A percentile compares a stretch with the other conserved stretches of the same genome.
Evolutionary conservation across 83 land plant genomes (phyloP).

Genomic region (Thuja plicata): DNA sequence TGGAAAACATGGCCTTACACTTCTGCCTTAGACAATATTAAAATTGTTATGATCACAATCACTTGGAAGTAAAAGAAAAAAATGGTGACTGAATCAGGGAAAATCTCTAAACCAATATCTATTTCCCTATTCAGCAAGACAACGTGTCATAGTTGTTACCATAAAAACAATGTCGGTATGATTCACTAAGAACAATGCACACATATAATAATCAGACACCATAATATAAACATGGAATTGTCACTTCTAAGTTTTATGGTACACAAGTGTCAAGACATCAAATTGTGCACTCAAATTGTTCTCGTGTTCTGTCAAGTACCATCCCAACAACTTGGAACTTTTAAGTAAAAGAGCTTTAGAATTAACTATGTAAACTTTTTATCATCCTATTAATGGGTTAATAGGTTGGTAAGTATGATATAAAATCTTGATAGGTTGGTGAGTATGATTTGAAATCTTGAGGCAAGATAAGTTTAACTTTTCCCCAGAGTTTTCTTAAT

Average conservation of each 20-base stretch:
- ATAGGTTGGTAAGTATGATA: no score
- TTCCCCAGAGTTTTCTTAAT: no score
- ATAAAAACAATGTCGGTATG: not conserved
- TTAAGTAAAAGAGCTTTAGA: no score
- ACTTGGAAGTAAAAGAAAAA: not conserved
- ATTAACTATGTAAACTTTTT: no score
- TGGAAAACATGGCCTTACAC: not conserved
- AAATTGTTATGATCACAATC: not conserved
- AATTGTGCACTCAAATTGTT: not conserved
- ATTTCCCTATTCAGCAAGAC: not conserved
- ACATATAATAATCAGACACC: not conserved
- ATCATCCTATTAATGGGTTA: no score
- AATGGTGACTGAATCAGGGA: not conserved
- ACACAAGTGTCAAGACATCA: not conserved
- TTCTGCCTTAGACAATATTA: not conserved
- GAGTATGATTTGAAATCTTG: no score
- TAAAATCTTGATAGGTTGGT: no score
- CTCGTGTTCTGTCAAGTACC: not conserved
- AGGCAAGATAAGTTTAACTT: no score
- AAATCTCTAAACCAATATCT: not conserved
- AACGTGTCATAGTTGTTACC: not conserved
- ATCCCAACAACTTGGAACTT: not conserved
- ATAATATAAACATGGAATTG: not conserved
- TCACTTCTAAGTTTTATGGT: not conserved
- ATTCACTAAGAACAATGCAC: not conserved